Conservation (phyloP, 768 basidiomycete genomes). For the Termitomyces sp. region DNA sequence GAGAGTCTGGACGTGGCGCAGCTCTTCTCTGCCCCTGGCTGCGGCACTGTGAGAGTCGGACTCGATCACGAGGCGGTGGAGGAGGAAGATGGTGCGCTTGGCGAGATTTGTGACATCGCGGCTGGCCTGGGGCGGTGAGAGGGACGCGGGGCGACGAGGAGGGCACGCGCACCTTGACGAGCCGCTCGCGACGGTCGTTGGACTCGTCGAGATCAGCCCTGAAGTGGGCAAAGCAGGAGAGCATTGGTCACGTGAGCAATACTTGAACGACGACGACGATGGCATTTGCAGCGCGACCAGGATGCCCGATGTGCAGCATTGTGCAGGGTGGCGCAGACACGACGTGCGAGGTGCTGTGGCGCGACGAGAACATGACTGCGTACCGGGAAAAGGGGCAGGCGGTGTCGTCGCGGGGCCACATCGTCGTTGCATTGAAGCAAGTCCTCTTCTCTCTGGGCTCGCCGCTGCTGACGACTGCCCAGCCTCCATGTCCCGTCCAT, state of each 20-base stretch:
- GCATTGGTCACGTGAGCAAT: slow-evolving; percentile 12
- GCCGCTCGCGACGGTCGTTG: slow-evolving; percentile 82
- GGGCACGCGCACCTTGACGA: slow-evolving; percentile 66
- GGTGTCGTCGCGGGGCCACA: slow-evolving; percentile 67
- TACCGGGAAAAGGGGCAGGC: slow-evolving; percentile 68
- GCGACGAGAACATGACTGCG: slow-evolving; percentile 70
- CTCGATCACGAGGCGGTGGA: slow-evolving; percentile 63
- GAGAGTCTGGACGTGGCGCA: slow-evolving; percentile 57
- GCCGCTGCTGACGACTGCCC: slow-evolving; percentile 6
- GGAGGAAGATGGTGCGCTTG: slow-evolving; percentile 90
- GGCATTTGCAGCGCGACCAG: slow-evolving; percentile 56
- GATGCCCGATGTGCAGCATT: slow-evolving; percentile 75
- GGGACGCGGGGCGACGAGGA: background rate
- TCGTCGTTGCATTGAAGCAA: slow-evolving; percentile 73
- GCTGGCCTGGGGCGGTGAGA: slow-evolving; percentile 44
- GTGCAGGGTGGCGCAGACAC: slow-evolving; percentile 45
- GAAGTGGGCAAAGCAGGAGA: slow-evolving; percentile 49
- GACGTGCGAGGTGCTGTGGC: slow-evolving; percentile 62
- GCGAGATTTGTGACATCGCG: slow-evolving; percentile 88
- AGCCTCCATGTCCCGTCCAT: slow-evolving; percentile 78
- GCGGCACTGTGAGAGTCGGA: slow-evolving; percentile 27
- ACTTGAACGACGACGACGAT: slow-evolving; percentile 24
- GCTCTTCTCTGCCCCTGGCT: slow-evolving; percentile 48
- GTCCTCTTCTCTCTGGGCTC: slow-evolving; percentile 17
- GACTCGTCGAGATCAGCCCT: slow-evolving; percentile 72